These are phyloP conservation scores for Hypholoma fasciculare DNA, from an alignment of 768 basidiomycete genomes.

Conservation along the genomic window DNA sequence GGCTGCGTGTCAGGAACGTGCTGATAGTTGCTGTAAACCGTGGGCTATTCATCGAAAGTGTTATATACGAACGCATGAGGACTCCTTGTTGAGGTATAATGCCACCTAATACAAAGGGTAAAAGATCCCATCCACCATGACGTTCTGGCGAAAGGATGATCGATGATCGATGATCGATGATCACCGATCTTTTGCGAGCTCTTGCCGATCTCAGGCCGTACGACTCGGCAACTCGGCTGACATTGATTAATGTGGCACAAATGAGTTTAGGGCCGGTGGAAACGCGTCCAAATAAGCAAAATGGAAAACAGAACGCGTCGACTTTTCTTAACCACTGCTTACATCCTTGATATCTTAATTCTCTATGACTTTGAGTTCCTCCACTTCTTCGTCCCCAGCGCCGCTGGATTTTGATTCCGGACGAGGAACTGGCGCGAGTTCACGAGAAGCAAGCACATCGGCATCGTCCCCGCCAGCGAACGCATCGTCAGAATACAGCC, in stretches of 20 bases:
- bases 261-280: conserved; percentile 16
- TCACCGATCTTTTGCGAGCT: too few species aligned
- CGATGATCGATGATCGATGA: too few species aligned
- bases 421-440: conserved; percentile 4
- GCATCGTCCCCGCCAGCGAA: conserved; percentile 20
- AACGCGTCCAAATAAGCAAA: conserved; percentile 12
- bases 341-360: neutral
- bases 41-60: too few species aligned
- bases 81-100: too few species aligned
- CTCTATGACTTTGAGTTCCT: conserved; percentile 21
- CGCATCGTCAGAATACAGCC: conserved; percentile 23
- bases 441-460: conserved; percentile 19
- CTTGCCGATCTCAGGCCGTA: too few species aligned
- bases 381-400: conserved; percentile 17
- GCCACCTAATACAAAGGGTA: too few species aligned
- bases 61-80: too few species aligned
- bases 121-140: too few species aligned
- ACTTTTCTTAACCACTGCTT: neutral
- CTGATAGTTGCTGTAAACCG: too few species aligned
- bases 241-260: neutral
- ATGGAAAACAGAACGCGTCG: conserved; percentile 1
- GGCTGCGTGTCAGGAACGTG: too few species aligned
- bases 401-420: conserved; percentile 10
- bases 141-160: too few species aligned
- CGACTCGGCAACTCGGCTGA: too few species aligned